Base-by-base conservation (phyloP, 768 basidiomycete genomes). In the Fomitopsis pulvina region DNA sequence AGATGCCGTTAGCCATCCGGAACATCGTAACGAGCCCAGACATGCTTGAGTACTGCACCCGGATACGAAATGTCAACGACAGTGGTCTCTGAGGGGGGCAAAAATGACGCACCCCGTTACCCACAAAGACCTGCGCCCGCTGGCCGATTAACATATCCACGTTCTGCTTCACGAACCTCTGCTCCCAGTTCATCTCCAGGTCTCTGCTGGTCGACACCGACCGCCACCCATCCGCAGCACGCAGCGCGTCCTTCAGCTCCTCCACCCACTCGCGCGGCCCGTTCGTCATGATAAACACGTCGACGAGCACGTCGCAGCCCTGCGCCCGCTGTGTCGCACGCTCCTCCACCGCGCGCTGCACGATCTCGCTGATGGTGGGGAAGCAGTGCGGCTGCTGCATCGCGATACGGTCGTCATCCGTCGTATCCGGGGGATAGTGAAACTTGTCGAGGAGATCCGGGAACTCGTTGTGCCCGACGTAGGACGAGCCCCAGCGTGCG, bases 131-230 rank as follows among this genome's bases (percentile, higher is more conserved):
- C 56, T 82, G 76, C 0, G 83, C 83, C 48, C 79, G 68, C 60
- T 79, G 71, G 16, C 73, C 84, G 34, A 86, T 74, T 56, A 80
- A 68, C 82, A 85, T 85, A 60, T 87, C 85, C 59, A 81, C 62
- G 8, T 77, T 74, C 63, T 83, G 79, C 20, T 73, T 67, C 8
- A 83, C 74, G 12, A 75, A 75, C 53, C 73, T 74, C 47, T 78
- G 76, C 59, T 83, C 80, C 74, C 73, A 72, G 6, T 66, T 70
- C n/a, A 83, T 56, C 30, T 60, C 52, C 41, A 86, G 54, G 57
- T 86, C 81, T 18, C 78, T 63, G 51, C 79, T 83, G 22, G 71
- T 80, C 47, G 67, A 60, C 21, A 85, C 68, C 9, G 63, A 65
- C 16, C 73, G 68, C 78, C 79, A 80, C 21, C 55, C 57, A 46